phyloP scores from a whole-genome alignment of 352 stramenopile genomes.

The Globisporangium canariense region DNA sequence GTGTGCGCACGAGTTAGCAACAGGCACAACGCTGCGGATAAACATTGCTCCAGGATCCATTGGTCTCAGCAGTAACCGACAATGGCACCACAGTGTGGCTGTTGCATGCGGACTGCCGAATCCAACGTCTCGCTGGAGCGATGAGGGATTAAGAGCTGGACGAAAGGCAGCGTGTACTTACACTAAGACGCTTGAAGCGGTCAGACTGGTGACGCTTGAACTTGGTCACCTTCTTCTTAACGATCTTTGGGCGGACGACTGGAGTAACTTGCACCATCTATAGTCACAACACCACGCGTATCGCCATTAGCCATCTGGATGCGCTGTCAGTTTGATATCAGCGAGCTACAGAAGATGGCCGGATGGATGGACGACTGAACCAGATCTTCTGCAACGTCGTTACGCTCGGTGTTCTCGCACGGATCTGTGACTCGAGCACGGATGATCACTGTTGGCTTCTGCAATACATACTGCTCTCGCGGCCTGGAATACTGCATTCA shows the following conservation, averaged over 20 bases:
- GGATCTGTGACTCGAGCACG: not conserved
- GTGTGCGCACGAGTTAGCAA: not conserved
- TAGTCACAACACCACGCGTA: slow-evolving; percentile 10
- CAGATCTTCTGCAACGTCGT: not conserved
- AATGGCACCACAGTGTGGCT: not conserved
- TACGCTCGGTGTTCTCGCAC: not conserved
- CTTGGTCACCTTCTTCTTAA: slow-evolving; percentile 99
- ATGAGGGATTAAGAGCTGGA: not conserved
- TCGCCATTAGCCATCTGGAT: not conserved
- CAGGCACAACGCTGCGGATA: not conserved
- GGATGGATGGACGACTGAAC: not conserved
- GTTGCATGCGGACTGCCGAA: not conserved
- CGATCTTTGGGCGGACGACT: slow-evolving; percentile 90
- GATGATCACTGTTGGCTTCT: not conserved
- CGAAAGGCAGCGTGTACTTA: slow-evolving; percentile 39
- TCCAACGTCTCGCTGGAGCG: not conserved
- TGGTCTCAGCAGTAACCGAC: not conserved
- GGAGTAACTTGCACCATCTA: slow-evolving; percentile 91
- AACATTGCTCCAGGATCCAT: not conserved
- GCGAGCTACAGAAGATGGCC: not conserved
- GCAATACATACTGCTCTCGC: not conserved
- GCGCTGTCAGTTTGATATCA: not conserved
- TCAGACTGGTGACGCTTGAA: slow-evolving; percentile 99
- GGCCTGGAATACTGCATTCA: not conserved
- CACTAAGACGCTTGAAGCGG: slow-evolving; percentile 96